These are phyloP conservation scores for Cercospora sp. DNA, from an alignment of 2,329 filamentous ascomycete species.

Conservation along the genomic window DNA sequence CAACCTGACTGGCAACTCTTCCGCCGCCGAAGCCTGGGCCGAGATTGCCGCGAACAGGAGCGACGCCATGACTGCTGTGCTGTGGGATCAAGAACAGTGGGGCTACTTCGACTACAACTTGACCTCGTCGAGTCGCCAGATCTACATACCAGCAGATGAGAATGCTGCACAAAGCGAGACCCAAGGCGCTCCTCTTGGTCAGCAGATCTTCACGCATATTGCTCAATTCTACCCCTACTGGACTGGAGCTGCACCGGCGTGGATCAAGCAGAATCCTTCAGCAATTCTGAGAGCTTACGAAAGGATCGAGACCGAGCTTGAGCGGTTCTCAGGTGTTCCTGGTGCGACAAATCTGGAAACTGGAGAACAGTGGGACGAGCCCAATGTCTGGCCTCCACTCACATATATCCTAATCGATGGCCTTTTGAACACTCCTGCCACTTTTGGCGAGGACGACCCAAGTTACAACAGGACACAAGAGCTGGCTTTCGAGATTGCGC, in stretches of 20 bases:
- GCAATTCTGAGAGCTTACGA: constrained; percentile 57
- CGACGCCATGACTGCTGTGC: constrained; percentile 61
- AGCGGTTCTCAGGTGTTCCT: constrained; percentile 57
- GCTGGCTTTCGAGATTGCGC: constrained; percentile 60
- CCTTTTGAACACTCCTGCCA: constrained; percentile 60
- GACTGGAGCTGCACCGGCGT: constrained; percentile 61
- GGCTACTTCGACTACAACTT: constrained; percentile 71
- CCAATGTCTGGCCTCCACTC: constrained; percentile 69
- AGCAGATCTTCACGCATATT: constrained; percentile 59
- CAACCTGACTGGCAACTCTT: constrained; percentile 52
- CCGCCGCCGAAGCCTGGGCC: constrained; percentile 53
- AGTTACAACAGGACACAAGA: constrained; percentile 56
- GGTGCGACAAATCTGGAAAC: constrained; percentile 62
- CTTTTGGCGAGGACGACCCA: constrained; percentile 55
- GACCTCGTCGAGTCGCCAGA: constrained; percentile 57
- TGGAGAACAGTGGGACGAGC: constrained; percentile 69
- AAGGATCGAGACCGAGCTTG: constrained; percentile 56
- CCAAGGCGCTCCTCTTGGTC: constrained; percentile 52
- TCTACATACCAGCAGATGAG: constrained; percentile 54
- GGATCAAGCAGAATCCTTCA: constrained; percentile 59
- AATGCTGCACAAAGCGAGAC: constrained; percentile 48
- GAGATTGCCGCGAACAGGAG: constrained; percentile 55
- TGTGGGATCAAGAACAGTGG: constrained; percentile 65
- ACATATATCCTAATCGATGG: constrained; percentile 65
- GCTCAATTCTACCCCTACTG: constrained; percentile 69